Conservation (phyloP, 1,284 basidiomycete genomes). For the Cutaneotrichosporon cutaneum region DNA sequence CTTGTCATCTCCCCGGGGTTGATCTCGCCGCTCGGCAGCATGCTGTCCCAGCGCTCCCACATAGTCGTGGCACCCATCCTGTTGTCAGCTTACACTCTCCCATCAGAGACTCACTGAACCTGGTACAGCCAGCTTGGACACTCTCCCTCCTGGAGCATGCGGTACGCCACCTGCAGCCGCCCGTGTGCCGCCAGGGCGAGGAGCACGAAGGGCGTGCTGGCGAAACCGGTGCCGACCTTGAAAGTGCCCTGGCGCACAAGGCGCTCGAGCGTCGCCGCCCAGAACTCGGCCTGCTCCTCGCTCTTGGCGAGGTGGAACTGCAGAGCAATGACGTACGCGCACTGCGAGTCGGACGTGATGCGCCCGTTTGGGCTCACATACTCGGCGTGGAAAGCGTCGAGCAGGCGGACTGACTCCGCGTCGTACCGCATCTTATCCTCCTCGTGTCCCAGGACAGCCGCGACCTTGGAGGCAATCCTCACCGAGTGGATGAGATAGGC, state of each 20-base stretch:
- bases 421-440: slow-evolving; percentile 23
- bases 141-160: slow-evolving; percentile 48
- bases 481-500: slow-evolving; percentile 40
- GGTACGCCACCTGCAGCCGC: slow-evolving; percentile 36
- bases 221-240: slow-evolving; percentile 44
- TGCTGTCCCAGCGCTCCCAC: slow-evolving; percentile 47
- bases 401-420: slow-evolving; percentile 18
- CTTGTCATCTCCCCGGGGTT: slow-evolving; percentile 47
- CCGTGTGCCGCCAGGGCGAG: slow-evolving; percentile 28
- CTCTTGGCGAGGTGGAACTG: slow-evolving; percentile 30
- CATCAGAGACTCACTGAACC: slow-evolving; percentile 19
- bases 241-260: slow-evolving; percentile 28
- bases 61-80: slow-evolving; percentile 49
- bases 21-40: slow-evolving; percentile 39
- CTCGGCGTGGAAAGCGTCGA: slow-evolving; percentile 28
- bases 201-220: slow-evolving; percentile 44
- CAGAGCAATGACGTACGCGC: slow-evolving; percentile 33
- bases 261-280: slow-evolving; percentile 19
- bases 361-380: slow-evolving; percentile 37
- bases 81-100: neutral
- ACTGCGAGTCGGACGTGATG: slow-evolving; percentile 39
- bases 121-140: slow-evolving; percentile 44
- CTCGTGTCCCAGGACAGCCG: slow-evolving; percentile 27
- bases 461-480: slow-evolving; percentile 28
- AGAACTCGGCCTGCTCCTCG: slow-evolving; percentile 16